A percentile compares a stretch with the other conserved stretches of the same genome.
These are phyloP conservation scores for Chaetomium olivaceum DNA, from an alignment of 2,329 filamentous ascomycete species.

Conservation along the genomic window DNA sequence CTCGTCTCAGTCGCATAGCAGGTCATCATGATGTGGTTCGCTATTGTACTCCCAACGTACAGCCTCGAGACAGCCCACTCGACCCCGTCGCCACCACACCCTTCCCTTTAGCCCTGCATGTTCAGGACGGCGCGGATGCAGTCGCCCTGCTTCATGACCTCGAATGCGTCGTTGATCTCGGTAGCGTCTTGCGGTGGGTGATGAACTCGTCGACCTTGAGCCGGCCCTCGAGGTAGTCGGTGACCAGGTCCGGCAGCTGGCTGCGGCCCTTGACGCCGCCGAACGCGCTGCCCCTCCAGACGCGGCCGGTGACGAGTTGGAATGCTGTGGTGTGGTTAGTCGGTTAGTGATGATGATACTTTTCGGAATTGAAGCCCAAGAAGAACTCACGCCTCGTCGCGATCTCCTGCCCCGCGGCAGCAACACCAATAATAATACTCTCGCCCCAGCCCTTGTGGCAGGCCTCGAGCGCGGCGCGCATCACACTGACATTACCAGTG, in stretches of 20 bases:
- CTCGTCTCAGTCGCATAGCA: background rate
- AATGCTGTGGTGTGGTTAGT: conserved; percentile 55
- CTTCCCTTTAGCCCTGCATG: conserved; percentile 45
- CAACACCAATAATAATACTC: conserved; percentile 96
- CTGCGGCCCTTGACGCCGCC: conserved; percentile 97
- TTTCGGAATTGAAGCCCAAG: too few relatives aligned
- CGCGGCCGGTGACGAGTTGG: conserved; percentile 95
- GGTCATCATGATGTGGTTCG: background rate
- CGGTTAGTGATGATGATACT: background rate
- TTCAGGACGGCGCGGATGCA: conserved; percentile 93
- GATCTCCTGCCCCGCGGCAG: conserved; percentile 94
- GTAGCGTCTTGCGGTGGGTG: conserved; percentile 84
- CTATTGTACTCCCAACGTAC: conserved; percentile 1
- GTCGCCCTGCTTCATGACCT: conserved; percentile 93
- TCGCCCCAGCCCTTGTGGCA: conserved; percentile 99
- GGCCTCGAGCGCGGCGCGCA: conserved; percentile 92
- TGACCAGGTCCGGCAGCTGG: conserved; percentile 82
- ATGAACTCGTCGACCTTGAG: conserved; percentile 99
- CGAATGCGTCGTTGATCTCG: conserved; percentile 84
- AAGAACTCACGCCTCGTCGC: conserved; percentile 77
- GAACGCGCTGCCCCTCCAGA: conserved; percentile 98
- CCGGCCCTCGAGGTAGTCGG: conserved; percentile 83
- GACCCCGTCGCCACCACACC: background rate
- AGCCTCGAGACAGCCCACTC: background rate
- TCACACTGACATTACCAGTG: conserved; percentile 94